Conservation (phyloP, 2,329 filamentous ascomycete genomes). For the Pestalotiopsis sp. region DNA sequence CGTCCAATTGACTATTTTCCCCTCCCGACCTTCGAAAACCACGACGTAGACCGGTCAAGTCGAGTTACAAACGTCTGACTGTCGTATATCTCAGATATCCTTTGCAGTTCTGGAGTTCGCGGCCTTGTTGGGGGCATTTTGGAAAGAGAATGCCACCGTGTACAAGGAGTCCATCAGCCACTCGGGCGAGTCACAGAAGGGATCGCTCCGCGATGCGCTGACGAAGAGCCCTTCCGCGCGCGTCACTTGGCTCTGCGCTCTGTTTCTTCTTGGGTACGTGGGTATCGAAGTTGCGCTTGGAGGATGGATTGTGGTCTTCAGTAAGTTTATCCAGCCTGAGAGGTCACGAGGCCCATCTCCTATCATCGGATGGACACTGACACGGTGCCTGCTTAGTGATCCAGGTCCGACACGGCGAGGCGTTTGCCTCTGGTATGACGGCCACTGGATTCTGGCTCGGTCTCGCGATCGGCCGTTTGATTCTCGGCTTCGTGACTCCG, state of each 20-base stretch:
- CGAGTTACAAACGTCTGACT: background rate
- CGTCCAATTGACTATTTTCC: conserved; percentile 21
- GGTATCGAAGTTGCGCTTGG: conserved; percentile 76
- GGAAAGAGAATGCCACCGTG: conserved; percentile 54
- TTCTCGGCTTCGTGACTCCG: conserved; percentile 75
- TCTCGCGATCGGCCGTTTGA: conserved; percentile 70
- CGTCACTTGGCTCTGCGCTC: conserved; percentile 70
- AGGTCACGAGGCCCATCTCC: background rate
- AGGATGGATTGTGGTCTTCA: conserved; percentile 81
- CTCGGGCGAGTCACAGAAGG: conserved; percentile 27
- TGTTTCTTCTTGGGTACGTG: conserved; percentile 77
- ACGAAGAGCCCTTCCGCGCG: conserved; percentile 44
- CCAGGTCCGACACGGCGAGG: conserved; percentile 65
- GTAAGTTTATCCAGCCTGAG: background rate
- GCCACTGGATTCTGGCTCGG: conserved; percentile 84
- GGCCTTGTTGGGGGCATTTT: conserved; percentile 56
- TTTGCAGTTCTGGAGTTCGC: conserved; percentile 57
- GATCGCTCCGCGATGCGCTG: conserved; percentile 40
- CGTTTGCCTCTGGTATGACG: conserved; percentile 73
- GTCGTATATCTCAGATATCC: conserved; percentile 45
- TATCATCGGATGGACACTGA: background rate
- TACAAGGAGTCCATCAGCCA: conserved; percentile 48
- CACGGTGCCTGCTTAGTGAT: conserved; percentile 50
- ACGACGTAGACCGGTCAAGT: too few relatives aligned
- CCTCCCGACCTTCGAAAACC: background rate